Conservation (phyloP, 2,329 filamentous ascomycete genomes). For the Phialemonium atrogriseum region DNA sequence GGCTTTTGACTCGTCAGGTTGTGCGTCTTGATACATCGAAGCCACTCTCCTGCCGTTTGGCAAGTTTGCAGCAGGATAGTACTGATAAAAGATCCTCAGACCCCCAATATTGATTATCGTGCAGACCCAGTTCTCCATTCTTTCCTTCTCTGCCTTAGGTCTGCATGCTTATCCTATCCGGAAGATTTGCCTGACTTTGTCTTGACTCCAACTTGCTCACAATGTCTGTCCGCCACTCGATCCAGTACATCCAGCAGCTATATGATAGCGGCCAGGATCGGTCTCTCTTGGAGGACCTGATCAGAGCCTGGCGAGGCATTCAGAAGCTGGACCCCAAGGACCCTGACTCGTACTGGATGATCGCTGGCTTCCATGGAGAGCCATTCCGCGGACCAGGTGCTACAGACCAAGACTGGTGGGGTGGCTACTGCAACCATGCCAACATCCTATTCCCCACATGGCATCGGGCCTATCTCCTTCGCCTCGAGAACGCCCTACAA, state of each 20-base stretch:
- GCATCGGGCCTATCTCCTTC: conserved; percentile 19
- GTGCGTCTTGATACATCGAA: no score
- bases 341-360: conserved; percentile 16
- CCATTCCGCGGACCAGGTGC: conserved; percentile 16
- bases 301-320: conserved; percentile 6
- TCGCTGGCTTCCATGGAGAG: conserved; percentile 19
- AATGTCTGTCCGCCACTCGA: no score
- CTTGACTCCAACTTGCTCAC: no score
- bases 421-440: conserved; percentile 21
- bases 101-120: no score
- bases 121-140: no score
- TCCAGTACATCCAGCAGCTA: not conserved
- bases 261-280: not conserved
- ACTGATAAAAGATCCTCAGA: no score
- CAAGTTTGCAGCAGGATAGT: no score
- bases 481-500: conserved; percentile 15
- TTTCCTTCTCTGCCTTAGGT: no score
- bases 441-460: conserved; percentile 20
- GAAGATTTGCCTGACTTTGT: no score
- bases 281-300: conserved; percentile 1
- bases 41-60: no score
- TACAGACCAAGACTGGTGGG: conserved; percentile 15
- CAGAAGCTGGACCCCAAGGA: conserved; percentile 6
- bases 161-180: no score
- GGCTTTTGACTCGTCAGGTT: no score